Evolutionary conservation across 257 asterid species (phyloP).

Genomic region (Solanum infundibuliforme): DNA sequence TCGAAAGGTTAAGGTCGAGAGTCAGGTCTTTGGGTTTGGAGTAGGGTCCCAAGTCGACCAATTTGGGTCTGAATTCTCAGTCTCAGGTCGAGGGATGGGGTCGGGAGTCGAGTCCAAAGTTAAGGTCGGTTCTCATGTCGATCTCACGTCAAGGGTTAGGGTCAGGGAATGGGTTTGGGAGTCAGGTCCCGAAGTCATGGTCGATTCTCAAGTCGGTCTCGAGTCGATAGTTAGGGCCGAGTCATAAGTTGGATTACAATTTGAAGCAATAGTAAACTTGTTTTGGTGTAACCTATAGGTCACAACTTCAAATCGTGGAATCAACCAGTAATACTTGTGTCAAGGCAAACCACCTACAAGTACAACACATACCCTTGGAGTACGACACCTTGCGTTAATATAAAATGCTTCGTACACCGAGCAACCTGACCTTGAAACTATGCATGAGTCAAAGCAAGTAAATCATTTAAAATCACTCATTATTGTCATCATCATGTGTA

Average conservation of each 20-base stretch:
- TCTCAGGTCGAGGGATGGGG: neutral
- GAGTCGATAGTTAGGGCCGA: neutral
- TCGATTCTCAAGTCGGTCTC: neutral
- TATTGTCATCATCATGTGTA: neutral
- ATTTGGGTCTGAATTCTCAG: neutral
- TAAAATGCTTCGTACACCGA: neutral
- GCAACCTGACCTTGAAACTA: neutral
- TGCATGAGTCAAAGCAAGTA: neutral
- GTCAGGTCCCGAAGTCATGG: neutral
- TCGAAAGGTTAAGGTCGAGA: neutral
- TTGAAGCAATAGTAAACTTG: neutral
- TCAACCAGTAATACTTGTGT: neutral
- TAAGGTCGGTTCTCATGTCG: neutral
- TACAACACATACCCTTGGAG: neutral
- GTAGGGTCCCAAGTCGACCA: neutral
- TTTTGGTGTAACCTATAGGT: neutral
- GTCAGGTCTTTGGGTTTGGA: neutral
- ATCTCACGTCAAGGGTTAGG: neutral
- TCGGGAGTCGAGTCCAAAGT: neutral
- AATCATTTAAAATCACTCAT: neutral
- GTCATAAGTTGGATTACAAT: neutral
- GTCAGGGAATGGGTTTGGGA: neutral
- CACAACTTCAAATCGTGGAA: neutral
- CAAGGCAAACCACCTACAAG: neutral
- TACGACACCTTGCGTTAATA: neutral